Conservation (phyloP, 345 rosid species). For the Eucalyptus pauciflora region DNA sequence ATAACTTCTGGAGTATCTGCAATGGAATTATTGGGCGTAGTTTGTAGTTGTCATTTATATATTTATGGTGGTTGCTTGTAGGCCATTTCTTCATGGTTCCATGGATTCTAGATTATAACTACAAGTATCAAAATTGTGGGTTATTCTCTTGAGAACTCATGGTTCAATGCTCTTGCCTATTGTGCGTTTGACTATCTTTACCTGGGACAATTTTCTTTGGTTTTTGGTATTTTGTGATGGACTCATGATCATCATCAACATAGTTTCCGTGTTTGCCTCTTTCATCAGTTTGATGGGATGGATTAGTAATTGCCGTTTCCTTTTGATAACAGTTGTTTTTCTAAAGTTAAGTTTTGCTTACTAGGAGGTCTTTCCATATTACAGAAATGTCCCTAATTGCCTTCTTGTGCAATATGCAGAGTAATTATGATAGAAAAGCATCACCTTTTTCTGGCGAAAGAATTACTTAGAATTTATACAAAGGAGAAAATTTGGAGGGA, state of each 20-base stretch:
- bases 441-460: slow-evolving; percentile 60
- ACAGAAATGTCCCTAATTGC: background rate
- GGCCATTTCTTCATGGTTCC: background rate
- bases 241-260: background rate
- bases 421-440: slow-evolving; percentile 33
- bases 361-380: background rate
- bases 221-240: background rate
- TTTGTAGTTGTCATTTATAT: background rate
- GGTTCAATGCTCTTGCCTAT: background rate
- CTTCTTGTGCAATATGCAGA: slow-evolving; percentile 11
- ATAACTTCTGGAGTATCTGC: background rate
- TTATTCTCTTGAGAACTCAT: background rate
- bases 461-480: slow-evolving; percentile 48
- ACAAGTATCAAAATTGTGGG: background rate
- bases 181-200: background rate
- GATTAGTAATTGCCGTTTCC: background rate
- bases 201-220: background rate
- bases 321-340: background rate
- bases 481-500: slow-evolving; percentile 78
- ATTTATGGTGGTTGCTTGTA: background rate
- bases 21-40: background rate
- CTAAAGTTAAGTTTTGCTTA: background rate
- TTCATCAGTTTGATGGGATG: background rate
- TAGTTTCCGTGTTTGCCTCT: background rate
- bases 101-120: background rate